Evolutionary conservation across 2,329 filamentous ascomycete species (phyloP), one percentile per base, ranked within the genome.

Genomic region (Ilyonectria mors-panacis): DNA sequence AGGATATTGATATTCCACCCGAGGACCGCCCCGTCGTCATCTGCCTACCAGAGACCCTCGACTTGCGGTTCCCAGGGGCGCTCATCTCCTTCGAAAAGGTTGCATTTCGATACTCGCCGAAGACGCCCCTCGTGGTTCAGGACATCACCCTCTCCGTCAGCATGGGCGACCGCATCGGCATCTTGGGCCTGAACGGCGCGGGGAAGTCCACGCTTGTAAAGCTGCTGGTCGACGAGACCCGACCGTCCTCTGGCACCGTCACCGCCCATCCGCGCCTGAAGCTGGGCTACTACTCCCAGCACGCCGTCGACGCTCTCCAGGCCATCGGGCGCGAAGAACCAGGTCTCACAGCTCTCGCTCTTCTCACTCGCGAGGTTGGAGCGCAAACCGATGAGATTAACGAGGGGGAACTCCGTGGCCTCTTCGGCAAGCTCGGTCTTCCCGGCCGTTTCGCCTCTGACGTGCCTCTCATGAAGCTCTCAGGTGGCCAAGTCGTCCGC

Each of bases 191-290:
- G 48, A 97, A 97, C 77, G 94, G 94, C 1, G 88, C 89, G 1
- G 94, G 94, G 2, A 97, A 97, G 79, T 94, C 93, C 1, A 96
- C 94, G 0, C 83, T 97, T 10, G 85, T 95, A 65, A 90, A 88
- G 54, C 81, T 95, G 4, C 86, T 95, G 2, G 89, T 91, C n/a
- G 89, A 87, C 1, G 84, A 85, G 15, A 79, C 86, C 2, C 83
- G 82, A 6, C 90, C 92, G 0, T 88, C 87, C 0, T 83, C 85
- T 3, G 93, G 93, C 1, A 88, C 84, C 0, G 81, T 93, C 2
- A 86, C 87, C 1, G 85, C 85, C 0, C 94, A 97, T 78, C 87
- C 94, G 0, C 86, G 93, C 21, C 82, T 93, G 10, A 90, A 87
- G 69, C 79, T 94, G 53, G 93, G 91, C 1, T 94, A 94, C 76